phyloP scores from a whole-genome alignment of 2,329 filamentous ascomycete species.

The Pseudogymnoascus sp. region DNA sequence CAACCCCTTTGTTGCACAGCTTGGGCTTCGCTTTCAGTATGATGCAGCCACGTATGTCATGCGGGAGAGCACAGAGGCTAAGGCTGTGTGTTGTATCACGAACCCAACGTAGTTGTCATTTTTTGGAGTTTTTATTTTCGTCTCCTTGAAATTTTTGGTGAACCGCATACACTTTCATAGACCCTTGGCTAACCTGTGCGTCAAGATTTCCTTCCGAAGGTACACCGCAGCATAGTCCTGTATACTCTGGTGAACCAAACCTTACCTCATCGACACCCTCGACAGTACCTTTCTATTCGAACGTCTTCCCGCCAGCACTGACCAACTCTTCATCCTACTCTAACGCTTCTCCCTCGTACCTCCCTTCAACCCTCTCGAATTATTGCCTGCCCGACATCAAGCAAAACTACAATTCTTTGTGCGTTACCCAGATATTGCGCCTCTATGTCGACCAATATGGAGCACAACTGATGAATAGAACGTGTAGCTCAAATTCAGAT shows the following conservation, averaged over 20 bases:
- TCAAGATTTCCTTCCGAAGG: conserved; percentile 8
- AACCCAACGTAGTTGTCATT: conserved; percentile 9
- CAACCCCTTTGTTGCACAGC: not conserved
- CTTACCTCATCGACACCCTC: conserved; percentile 25
- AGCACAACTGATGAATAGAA: not conserved
- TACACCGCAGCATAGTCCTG: conserved; percentile 23
- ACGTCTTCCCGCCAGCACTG: conserved; percentile 25
- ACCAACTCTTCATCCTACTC: conserved; percentile 27
- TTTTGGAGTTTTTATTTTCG: conserved; percentile 4
- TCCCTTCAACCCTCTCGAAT: conserved; percentile 21
- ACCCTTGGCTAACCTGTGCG: not conserved
- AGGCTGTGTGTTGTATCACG: conserved; percentile 3
- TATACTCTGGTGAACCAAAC: conserved; percentile 27
- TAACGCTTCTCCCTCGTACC: conserved; percentile 25
- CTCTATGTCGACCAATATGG: not conserved
- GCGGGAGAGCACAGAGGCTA: conserved; percentile 2
- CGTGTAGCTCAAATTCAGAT: conserved; percentile 18
- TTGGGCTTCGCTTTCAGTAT: conserved; percentile 3
- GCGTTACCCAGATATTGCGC: not conserved
- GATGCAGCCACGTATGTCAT: conserved; percentile 8
- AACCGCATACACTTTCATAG: not conserved
- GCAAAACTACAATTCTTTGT: conserved; percentile 21
- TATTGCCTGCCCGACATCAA: conserved; percentile 30
- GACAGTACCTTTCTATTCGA: conserved; percentile 25
- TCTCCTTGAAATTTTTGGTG: not conserved